Conservation (phyloP, 2,329 filamentous ascomycete genomes). For the Ophiostoma piceae region DNA sequence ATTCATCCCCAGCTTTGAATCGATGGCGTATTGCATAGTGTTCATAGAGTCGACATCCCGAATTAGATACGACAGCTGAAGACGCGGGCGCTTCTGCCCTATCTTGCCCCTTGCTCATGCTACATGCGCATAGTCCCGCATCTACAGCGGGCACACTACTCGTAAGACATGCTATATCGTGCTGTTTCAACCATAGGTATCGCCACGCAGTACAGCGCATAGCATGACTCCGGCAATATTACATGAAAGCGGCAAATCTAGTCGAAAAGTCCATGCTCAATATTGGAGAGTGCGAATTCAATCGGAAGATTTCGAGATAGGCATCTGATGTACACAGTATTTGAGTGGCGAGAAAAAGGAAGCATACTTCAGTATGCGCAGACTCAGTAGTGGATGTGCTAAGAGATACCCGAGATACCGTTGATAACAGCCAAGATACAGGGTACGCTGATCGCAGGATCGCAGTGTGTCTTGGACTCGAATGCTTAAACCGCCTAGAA, state of each 20-base stretch:
- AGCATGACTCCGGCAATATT: constrained; percentile 3
- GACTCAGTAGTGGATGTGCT: neutral
- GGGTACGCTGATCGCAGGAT: neutral
- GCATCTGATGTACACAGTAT: neutral
- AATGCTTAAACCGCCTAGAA: constrained; percentile 14
- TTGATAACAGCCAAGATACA: constrained; percentile 13
- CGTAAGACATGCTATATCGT: constrained; percentile 2
- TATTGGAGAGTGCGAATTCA: neutral
- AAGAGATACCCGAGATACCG: neutral
- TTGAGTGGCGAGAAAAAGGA: neutral
- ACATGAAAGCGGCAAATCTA: constrained; percentile 12
- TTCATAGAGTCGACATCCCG: neutral
- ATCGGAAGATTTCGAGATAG: constrained; percentile 3
- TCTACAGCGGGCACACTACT: neutral
- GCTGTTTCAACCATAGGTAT: neutral
- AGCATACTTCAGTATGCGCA: neutral
- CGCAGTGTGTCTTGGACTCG: neutral
- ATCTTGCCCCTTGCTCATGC: neutral
- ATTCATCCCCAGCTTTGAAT: neutral
- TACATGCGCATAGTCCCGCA: neutral
- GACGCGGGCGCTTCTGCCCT: neutral
- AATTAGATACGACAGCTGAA: neutral
- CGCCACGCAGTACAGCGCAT: too few species aligned
- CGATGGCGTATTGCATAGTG: too few species aligned
- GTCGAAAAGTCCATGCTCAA: neutral